phyloP scores from a whole-genome alignment of 2,329 filamentous ascomycete genomes.

The Neonectria coccinea region DNA sequence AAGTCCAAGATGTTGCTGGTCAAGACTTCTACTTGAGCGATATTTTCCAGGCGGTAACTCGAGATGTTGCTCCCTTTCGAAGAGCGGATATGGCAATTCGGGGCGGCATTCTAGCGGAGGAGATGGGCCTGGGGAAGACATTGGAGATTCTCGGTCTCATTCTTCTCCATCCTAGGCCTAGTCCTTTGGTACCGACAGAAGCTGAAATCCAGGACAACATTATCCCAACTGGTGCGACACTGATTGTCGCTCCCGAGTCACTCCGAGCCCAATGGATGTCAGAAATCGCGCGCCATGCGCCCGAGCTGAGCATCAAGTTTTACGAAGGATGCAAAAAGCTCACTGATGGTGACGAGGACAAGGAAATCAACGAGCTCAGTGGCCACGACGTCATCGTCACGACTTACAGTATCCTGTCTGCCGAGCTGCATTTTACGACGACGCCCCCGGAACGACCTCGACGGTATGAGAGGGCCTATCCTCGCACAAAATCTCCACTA shows the following conservation, averaged over 20 bases:
- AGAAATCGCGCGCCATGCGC: constrained; percentile 70
- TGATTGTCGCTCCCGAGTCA: constrained; percentile 71
- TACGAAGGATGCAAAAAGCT: constrained; percentile 64
- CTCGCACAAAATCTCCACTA: constrained; percentile 78
- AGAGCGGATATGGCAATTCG: constrained; percentile 56
- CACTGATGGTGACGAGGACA: constrained; percentile 51
- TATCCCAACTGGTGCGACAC: constrained; percentile 64
- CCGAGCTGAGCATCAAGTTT: constrained; percentile 64
- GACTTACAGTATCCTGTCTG: constrained; percentile 77
- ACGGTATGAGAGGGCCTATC: constrained; percentile 74
- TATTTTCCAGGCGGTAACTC: constrained; percentile 69
- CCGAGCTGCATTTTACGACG: constrained; percentile 82
- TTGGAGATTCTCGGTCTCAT: constrained; percentile 80
- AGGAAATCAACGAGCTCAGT: constrained; percentile 59
- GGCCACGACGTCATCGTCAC: constrained; percentile 71
- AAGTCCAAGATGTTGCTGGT: constrained; percentile 50
- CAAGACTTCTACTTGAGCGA: constrained; percentile 68
- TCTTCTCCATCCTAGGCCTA: constrained; percentile 66
- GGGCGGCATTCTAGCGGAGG: constrained; percentile 79
- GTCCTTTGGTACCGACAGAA: constrained; percentile 46
- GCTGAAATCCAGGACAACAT: constrained; percentile 53
- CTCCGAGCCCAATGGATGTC: constrained; percentile 71
- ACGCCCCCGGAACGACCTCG: constrained; percentile 76
- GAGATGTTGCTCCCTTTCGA: constrained; percentile 59
- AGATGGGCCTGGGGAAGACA: constrained; percentile 88